Evolutionary conservation across 2,329 filamentous ascomycete genomes (phyloP).

Genomic region (Colletotrichum graminicola): DNA sequence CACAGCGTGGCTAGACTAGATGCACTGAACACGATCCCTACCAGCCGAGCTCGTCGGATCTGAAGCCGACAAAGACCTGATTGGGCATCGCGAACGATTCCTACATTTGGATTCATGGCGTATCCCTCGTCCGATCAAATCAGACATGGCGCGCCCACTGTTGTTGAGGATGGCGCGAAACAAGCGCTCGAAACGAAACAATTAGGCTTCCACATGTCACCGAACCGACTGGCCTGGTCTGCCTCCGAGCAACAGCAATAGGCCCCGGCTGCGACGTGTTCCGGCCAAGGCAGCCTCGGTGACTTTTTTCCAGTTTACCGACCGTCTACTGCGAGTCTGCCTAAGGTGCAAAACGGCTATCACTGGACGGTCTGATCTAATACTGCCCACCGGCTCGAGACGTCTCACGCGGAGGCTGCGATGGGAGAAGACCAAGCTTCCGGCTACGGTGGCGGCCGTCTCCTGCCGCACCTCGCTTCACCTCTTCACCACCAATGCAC

Average conservation of each 20-base stretch:
- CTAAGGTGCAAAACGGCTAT: slow-evolving; percentile 24
- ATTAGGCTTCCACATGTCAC: slow-evolving; percentile 33
- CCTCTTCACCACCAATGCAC: neutral
- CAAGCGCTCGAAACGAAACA: slow-evolving; percentile 32
- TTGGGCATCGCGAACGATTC: slow-evolving; percentile 27
- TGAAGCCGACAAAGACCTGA: neutral
- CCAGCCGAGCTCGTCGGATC: neutral
- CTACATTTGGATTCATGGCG: neutral
- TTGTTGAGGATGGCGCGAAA: slow-evolving; percentile 21
- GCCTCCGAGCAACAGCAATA: neutral
- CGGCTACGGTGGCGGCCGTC: slow-evolving; percentile 10
- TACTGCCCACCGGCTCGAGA: slow-evolving; percentile 19
- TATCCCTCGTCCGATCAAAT: neutral
- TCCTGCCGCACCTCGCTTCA: neutral
- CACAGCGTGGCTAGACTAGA: slow-evolving; percentile 13
- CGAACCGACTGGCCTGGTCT: neutral
- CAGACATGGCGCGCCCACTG: neutral
- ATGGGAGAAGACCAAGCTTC: slow-evolving; percentile 16
- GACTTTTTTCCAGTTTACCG: slow-evolving; percentile 3
- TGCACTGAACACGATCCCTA: neutral
- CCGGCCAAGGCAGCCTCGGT: slow-evolving; percentile 6
- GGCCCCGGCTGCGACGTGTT: slow-evolving; percentile 29
- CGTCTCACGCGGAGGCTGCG: slow-evolving; percentile 28
- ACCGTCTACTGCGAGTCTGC: neutral
- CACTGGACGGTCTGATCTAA: slow-evolving; percentile 31